A percentile compares a stretch with the other conserved stretches of the same genome.
Conservation (phyloP, 108 stramenopile genomes). For the Stephanodiscus triporus region DNA sequence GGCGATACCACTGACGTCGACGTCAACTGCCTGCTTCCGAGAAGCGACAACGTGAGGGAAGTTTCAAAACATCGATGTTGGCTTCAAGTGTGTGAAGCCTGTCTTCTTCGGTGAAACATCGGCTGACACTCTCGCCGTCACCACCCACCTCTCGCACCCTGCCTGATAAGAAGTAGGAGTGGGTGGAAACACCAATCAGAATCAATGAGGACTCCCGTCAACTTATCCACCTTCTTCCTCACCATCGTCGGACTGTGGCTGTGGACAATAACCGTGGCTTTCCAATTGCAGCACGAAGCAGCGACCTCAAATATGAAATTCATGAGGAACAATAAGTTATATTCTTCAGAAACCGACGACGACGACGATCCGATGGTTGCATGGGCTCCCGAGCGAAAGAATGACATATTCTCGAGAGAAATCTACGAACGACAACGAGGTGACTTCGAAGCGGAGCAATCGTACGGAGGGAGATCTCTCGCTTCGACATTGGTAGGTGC, state of each 20-base stretch:
- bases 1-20: no score
- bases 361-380: not conserved
- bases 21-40: no score
- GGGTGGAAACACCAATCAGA: no score
- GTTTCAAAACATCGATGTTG: no score
- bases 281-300: not conserved
- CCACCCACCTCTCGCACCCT: no score
- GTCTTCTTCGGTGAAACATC: no score
- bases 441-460: not conserved
- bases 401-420: not conserved
- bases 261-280: constrained; percentile 3
- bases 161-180: no score
- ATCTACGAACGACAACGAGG: not conserved
- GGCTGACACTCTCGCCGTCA: no score
- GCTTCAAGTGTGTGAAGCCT: no score
- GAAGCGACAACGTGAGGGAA: no score
- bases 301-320: not conserved
- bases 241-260: constrained; percentile 1
- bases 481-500: not conserved
- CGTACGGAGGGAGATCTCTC: not conserved
- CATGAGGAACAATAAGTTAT: not conserved
- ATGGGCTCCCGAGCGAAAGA: not conserved
- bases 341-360: not conserved
- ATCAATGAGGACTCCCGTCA: not conserved
- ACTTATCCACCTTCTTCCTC: not conserved